phyloP scores from a whole-genome alignment of 305 asterid species.

The Nicotiana rustica region DNA sequence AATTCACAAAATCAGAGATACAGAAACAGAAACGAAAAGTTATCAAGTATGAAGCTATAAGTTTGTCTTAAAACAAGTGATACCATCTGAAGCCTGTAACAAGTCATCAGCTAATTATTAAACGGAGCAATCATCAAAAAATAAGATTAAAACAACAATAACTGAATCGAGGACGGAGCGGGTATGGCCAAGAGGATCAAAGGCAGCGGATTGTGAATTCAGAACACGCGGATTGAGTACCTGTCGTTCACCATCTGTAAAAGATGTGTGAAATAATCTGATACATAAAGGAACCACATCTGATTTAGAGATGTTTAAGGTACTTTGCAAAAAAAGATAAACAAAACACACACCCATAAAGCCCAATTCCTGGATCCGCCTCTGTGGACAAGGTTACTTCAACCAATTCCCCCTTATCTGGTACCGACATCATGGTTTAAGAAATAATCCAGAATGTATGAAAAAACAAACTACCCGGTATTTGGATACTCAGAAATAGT shows the following conservation, averaged over 20 bases:
- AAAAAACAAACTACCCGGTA: too few relatives aligned
- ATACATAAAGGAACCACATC: not conserved
- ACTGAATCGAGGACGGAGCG: not conserved
- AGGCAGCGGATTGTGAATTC: constrained; percentile 12
- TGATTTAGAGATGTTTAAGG: not conserved
- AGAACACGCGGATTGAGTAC: not conserved
- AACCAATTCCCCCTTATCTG: not conserved
- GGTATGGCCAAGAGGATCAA: not conserved
- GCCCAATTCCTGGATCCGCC: not conserved
- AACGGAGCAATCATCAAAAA: not conserved
- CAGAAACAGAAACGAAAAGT: not conserved
- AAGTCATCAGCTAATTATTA: not conserved
- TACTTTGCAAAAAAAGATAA: not conserved
- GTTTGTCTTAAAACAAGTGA: not conserved
- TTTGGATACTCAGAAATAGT: not conserved
- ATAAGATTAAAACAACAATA: constrained; percentile 26
- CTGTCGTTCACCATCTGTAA: not conserved
- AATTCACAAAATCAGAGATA: not conserved
- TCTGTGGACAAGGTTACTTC: not conserved
- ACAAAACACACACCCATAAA: too few relatives aligned
- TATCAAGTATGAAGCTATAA: constrained; percentile 4
- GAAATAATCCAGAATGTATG: not conserved
- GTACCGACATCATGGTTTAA: not conserved
- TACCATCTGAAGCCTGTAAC: not conserved
- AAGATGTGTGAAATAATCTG: not conserved